Conservation (phyloP, 306 rosid species). For the Luffa aegyptiaca region DNA sequence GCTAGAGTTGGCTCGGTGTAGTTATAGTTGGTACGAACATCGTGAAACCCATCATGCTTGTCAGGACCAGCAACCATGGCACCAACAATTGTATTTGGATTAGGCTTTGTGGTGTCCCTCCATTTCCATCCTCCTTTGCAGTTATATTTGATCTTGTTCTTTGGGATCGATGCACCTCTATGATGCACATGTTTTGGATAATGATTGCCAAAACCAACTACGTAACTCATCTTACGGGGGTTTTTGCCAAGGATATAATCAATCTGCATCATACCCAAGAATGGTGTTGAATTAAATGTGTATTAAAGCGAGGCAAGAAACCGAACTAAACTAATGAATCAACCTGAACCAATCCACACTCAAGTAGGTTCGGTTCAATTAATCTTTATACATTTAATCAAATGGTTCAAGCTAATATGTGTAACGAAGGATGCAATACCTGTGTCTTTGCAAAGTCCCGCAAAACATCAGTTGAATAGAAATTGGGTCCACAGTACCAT, state of each 20-base stretch:
- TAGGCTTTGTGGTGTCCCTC: constrained; percentile 72
- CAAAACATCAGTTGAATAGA: constrained; percentile 69
- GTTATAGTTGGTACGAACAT: constrained; percentile 77
- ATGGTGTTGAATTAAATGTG: background rate
- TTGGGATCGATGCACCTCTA: constrained; percentile 90
- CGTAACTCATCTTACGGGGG: constrained; percentile 80
- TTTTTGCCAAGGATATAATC: constrained; percentile 90
- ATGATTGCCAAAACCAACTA: constrained; percentile 74
- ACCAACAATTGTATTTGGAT: constrained; percentile 75
- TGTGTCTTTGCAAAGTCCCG: constrained; percentile 84
- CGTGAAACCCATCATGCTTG: constrained; percentile 80
- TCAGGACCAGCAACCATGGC: constrained; percentile 99
- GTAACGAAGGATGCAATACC: constrained; percentile 23
- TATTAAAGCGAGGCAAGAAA: background rate
- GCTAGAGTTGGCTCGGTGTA: constrained; percentile 96
- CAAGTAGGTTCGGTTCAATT: background rate
- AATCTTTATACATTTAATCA: background rate
- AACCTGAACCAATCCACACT: background rate
- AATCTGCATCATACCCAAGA: constrained; percentile 42
- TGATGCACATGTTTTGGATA: constrained; percentile 93
- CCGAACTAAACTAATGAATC: background rate
- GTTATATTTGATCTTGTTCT: constrained; percentile 74
- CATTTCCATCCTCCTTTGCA: constrained; percentile 98
- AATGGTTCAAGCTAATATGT: background rate
- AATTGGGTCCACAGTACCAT: constrained; percentile 97